These are phyloP conservation scores for Diaporthe ampelina DNA, from an alignment of 2,329 filamentous ascomycete genomes.

Conservation along the genomic window DNA sequence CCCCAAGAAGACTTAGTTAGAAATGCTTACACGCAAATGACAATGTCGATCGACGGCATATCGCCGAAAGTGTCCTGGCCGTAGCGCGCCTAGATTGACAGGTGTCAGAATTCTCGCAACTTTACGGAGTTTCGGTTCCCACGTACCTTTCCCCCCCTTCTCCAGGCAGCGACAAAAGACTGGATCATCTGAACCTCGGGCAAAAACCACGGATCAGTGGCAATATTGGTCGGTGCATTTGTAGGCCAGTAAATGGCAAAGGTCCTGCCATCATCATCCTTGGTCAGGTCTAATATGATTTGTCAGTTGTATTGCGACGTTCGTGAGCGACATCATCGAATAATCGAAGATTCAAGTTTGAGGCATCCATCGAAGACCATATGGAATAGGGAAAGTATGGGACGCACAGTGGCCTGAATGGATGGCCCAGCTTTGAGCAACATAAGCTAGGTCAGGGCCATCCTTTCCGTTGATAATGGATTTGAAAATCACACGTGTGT, in stretches of 20 bases:
- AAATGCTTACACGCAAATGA: conserved; percentile 7
- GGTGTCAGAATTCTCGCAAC: not conserved
- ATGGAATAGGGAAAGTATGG: too few species aligned
- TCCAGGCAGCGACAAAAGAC: conserved; percentile 1
- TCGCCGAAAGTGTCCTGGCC: not conserved
- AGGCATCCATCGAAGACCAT: too few species aligned
- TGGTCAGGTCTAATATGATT: not conserved
- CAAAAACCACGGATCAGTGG: not conserved
- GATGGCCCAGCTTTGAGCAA: not conserved
- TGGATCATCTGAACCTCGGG: not conserved
- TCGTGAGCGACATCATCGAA: not conserved
- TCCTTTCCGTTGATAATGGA: not conserved
- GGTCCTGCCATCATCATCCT: not conserved
- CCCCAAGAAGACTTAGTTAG: too few species aligned
- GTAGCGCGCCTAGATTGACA: not conserved
- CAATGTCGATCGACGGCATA: not conserved
- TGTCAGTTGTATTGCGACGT: not conserved
- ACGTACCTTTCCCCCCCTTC: conserved; percentile 7
- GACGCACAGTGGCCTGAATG: not conserved
- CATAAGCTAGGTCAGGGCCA: too few species aligned
- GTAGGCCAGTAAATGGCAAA: not conserved
- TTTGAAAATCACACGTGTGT: not conserved
- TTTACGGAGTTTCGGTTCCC: too few species aligned
- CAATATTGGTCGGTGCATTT: not conserved
- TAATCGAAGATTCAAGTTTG: too few species aligned